A percentile compares a stretch with the other conserved stretches of the same genome.
Evolutionary conservation across 805 yeast species (phyloP).

Genomic region (Myxozyma geophila): DNA sequence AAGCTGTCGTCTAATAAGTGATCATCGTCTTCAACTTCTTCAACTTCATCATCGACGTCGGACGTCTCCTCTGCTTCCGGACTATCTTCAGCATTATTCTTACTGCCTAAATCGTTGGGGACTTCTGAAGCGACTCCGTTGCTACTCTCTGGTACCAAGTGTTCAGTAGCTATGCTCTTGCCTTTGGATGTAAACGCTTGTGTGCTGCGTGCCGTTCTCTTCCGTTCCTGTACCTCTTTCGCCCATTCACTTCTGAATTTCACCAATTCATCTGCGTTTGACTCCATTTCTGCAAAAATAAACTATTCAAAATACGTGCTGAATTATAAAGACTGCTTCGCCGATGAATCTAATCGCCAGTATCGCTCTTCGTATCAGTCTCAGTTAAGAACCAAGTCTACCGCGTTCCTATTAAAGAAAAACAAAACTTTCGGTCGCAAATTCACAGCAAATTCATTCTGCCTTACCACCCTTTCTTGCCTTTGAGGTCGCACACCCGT

Average conservation of each 20-base stretch:
- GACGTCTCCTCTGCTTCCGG: not conserved
- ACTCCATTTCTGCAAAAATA: not conserved
- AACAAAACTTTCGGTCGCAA: not conserved
- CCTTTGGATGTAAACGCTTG: not conserved
- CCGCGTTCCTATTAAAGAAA: too few relatives aligned
- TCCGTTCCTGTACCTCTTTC: constrained; percentile 31
- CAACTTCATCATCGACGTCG: constrained; percentile 1
- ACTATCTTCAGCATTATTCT: not conserved
- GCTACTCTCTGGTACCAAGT: constrained; percentile 1
- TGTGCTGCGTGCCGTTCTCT: constrained; percentile 8
- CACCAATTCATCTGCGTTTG: constrained; percentile 25
- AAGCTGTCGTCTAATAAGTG: not conserved
- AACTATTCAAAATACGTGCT: not conserved
- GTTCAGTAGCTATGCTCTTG: constrained; percentile 6
- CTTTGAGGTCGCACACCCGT: too few relatives aligned
- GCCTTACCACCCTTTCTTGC: not conserved
- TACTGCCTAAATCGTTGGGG: not conserved
- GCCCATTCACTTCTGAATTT: constrained; percentile 35
- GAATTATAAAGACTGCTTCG: not conserved
- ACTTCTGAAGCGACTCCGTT: not conserved
- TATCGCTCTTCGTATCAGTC: too few relatives aligned
- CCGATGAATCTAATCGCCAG: not conserved
- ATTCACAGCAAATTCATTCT: constrained; percentile 1
- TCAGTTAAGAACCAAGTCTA: too few relatives aligned
- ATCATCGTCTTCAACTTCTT: constrained; percentile 7